These are phyloP conservation scores for Peterozyma xylosa DNA, from an alignment of 805 yeast genomes.

Conservation along the genomic window DNA sequence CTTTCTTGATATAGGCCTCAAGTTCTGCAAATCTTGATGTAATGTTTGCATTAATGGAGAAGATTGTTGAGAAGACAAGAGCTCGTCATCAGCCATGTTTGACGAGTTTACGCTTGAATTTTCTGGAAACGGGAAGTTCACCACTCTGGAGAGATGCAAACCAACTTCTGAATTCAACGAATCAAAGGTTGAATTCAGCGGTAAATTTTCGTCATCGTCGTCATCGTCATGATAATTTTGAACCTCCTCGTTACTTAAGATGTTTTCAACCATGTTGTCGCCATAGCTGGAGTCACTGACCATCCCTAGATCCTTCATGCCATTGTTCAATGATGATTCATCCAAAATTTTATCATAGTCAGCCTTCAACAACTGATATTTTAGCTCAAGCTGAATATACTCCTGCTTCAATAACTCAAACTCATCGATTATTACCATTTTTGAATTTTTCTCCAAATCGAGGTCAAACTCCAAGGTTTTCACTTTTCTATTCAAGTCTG, in stretches of 20 bases:
- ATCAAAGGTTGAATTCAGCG: neutral
- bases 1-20: neutral
- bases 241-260: conserved; percentile 2
- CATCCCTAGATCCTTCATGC: neutral
- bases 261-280: conserved; percentile 13
- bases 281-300: conserved; percentile 6
- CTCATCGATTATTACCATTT: conserved; percentile 45
- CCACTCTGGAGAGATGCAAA: too few species aligned
- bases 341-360: conserved; percentile 18
- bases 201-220: neutral
- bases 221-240: neutral
- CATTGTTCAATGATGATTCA: neutral
- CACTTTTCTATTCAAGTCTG: conserved; percentile 17
- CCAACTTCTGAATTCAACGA: neutral
- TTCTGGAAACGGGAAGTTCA: neutral
- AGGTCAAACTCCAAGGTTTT: conserved; percentile 38
- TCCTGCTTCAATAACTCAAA: conserved; percentile 39
- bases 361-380: conserved; percentile 18
- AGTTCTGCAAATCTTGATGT: neutral
- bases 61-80: conserved; percentile 2
- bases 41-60: conserved; percentile 1
- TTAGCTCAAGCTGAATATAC: conserved; percentile 17
- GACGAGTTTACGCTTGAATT: neutral
- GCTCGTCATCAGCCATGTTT: conserved; percentile 1
- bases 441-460: conserved; percentile 46